Conservation (phyloP, 345 rosid species). For the Eucalyptus cloeziana region DNA sequence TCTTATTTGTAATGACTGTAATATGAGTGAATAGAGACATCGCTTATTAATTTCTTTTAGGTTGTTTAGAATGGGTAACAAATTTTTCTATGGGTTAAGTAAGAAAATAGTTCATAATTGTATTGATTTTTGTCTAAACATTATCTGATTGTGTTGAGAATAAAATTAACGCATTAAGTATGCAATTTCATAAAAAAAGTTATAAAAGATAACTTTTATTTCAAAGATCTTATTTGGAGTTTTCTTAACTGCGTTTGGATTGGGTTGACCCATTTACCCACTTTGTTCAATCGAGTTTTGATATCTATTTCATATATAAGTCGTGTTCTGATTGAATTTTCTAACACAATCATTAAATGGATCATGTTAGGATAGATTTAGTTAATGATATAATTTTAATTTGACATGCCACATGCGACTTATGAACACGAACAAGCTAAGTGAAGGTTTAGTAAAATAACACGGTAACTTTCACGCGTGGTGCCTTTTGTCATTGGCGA, state of each 20-base stretch:
- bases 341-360: neutral
- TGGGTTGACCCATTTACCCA: neutral
- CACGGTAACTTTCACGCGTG: neutral
- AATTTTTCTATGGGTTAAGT: neutral
- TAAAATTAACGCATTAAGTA: neutral
- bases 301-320: neutral
- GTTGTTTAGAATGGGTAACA: neutral
- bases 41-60: neutral
- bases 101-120: neutral
- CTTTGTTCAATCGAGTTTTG: neutral
- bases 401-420: neutral
- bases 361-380: neutral
- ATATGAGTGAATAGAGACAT: neutral
- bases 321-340: neutral
- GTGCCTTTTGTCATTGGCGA: neutral
- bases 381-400: neutral
- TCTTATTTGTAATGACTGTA: neutral
- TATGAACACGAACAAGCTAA: neutral
- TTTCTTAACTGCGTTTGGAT: neutral
- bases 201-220: neutral
- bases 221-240: neutral
- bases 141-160: neutral
- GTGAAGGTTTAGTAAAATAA: neutral
- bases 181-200: neutral
- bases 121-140: neutral